A percentile compares a stretch with the other conserved stretches of the same genome.
Conservation (phyloP, 2,329 filamentous ascomycete species). For the Talaromyces verruculosus region DNA sequence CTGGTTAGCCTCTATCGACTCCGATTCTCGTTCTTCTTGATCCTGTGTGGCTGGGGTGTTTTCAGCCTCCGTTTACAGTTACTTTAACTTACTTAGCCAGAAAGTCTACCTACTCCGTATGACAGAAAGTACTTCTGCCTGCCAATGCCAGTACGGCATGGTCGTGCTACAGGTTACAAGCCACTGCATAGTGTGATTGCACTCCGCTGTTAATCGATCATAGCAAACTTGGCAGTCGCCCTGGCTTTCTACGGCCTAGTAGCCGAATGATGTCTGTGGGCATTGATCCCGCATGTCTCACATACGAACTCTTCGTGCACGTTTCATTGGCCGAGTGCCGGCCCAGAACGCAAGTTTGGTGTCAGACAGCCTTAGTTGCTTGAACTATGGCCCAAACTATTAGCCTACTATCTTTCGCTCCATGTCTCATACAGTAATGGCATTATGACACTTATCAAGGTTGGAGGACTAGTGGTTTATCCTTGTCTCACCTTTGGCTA, state of each 20-base stretch:
- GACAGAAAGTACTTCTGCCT: neutral
- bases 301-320: constrained; percentile 6
- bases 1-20: neutral
- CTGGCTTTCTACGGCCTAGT: neutral
- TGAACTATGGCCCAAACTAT: neutral
- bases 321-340: constrained; percentile 3
- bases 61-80: neutral
- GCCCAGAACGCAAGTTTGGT: constrained; percentile 1
- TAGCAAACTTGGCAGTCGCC: neutral
- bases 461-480: constrained; percentile 5
- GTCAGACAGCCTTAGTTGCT: neutral
- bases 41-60: neutral
- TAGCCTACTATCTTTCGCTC: neutral
- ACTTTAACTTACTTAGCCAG: neutral
- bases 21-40: neutral
- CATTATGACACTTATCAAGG: neutral
- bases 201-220: neutral
- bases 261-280: neutral
- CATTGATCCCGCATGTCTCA: constrained; percentile 14
- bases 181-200: neutral
- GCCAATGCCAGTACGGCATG: neutral
- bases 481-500: neutral
- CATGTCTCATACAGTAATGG: neutral
- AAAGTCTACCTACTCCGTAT: neutral
- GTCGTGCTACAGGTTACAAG: neutral